phyloP scores from a whole-genome alignment of 148 eudicot genomes.

The Polygonum maritimum region DNA sequence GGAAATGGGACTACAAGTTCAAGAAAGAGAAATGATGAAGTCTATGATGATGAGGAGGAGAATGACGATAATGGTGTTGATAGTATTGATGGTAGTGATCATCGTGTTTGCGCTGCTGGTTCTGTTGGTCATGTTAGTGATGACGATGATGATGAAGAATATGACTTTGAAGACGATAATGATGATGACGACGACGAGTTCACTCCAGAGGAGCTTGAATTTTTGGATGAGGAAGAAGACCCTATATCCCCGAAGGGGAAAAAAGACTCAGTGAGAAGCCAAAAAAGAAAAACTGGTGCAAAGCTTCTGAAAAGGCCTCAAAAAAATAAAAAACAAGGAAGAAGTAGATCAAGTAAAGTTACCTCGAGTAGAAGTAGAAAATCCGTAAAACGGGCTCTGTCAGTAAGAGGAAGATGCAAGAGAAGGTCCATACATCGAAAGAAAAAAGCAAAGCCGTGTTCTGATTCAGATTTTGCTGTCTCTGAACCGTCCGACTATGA shows the following conservation, averaged over 20 bases:
- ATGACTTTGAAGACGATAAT: constrained; percentile 18
- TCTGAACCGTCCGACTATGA: constrained; percentile 68
- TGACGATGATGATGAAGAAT: constrained; percentile 24
- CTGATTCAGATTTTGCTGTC: constrained; percentile 61
- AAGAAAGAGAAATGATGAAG: constrained; percentile 28
- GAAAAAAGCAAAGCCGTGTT: constrained; percentile 31
- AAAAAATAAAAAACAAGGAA: constrained; percentile 23
- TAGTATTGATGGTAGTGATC: neutral
- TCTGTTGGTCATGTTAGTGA: constrained; percentile 8
- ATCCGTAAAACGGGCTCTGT: constrained; percentile 16
- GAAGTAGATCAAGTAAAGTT: constrained; percentile 13
- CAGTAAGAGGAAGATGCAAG: constrained; percentile 25
- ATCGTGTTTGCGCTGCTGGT: constrained; percentile 15
- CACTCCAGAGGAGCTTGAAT: constrained; percentile 39
- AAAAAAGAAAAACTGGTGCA: constrained; percentile 26
- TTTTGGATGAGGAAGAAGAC: constrained; percentile 39
- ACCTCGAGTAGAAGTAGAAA: constrained; percentile 29
- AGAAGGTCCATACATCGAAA: constrained; percentile 25
- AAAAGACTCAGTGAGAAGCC: constrained; percentile 19
- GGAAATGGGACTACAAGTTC: constrained; percentile 19
- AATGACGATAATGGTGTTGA: constrained; percentile 26
- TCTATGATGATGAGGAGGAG: neutral
- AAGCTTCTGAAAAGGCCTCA: constrained; percentile 27
- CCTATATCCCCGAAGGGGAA: constrained; percentile 16
- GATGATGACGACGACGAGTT: constrained; percentile 55